Percentiles rank a stretch among this genome's conserved stretches.
Conservation (phyloP, 129 eudicot species). For the Artemisia argyi region DNA sequence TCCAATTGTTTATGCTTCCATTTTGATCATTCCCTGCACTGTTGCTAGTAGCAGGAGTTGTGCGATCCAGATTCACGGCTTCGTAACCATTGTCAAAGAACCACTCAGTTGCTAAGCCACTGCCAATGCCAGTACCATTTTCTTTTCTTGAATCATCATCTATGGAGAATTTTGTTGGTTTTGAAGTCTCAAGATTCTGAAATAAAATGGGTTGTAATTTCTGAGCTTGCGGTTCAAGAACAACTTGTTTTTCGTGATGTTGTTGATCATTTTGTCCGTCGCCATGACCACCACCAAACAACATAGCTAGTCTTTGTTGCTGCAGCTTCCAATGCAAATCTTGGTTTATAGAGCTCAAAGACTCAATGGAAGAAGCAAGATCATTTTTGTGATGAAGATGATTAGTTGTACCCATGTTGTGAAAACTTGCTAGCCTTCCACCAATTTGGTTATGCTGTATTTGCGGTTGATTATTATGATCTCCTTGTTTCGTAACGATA, state of each 20-base stretch:
- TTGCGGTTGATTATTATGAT: constrained; percentile 15
- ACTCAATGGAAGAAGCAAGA: constrained; percentile 73
- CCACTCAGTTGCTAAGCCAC: too few species aligned
- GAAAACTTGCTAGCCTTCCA: constrained; percentile 29
- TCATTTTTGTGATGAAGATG: constrained; percentile 19
- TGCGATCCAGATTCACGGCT: too few species aligned
- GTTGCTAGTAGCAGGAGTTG: too few species aligned
- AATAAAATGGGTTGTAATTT: constrained; percentile 65
- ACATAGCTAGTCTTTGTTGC: constrained; percentile 68
- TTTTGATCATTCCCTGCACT: too few species aligned
- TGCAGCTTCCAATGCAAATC: constrained; percentile 93
- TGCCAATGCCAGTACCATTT: too few species aligned
- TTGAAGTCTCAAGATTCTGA: constrained; percentile 45
- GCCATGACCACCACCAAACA: constrained; percentile 48
- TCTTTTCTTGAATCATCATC: too few species aligned
- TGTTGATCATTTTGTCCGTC: constrained; percentile 31
- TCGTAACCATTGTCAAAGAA: too few species aligned
- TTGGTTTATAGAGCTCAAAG: constrained; percentile 80
- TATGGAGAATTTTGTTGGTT: too few species aligned
- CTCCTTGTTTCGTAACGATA: constrained; percentile 39
- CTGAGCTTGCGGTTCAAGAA: constrained; percentile 27
- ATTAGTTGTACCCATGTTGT: constrained; percentile 40
- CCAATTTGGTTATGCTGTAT: constrained; percentile 16
- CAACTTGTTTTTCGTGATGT: constrained; percentile 19
- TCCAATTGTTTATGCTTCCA: too few species aligned